A percentile compares a stretch with the other conserved stretches of the same genome.
These are phyloP conservation scores for Ophiocordyceps camponoti-floridani DNA, from an alignment of 2,329 filamentous ascomycete genomes.

Conservation along the genomic window DNA sequence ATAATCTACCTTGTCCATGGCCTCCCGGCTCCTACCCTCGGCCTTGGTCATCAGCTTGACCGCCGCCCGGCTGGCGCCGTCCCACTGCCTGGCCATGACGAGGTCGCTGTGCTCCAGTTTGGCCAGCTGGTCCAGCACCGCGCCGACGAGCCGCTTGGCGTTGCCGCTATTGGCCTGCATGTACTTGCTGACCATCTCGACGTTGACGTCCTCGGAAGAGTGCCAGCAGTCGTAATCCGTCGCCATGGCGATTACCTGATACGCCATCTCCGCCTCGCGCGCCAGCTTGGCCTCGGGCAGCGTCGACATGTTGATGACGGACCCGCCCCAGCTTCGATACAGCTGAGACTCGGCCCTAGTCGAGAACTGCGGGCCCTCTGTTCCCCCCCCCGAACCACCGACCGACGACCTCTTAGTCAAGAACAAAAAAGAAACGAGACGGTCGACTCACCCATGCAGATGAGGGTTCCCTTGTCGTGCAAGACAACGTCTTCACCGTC, in stretches of 20 bases:
- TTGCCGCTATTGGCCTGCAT: conserved; percentile 91
- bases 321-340: conserved; percentile 86
- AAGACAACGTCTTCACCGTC: conserved; percentile 71
- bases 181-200: conserved; percentile 91
- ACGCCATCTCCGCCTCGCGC: conserved; percentile 86
- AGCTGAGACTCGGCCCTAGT: conserved; percentile 90
- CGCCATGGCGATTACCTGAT: conserved; percentile 98
- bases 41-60: conserved; percentile 69
- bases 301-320: conserved; percentile 95
- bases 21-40: conserved; percentile 53
- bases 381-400: background rate
- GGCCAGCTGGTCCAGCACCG: conserved; percentile 71
- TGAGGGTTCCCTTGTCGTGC: conserved; percentile 67
- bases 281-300: conserved; percentile 93
- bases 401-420: background rate
- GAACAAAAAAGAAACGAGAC: background rate
- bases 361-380: conserved; percentile 95
- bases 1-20: conserved; percentile 64
- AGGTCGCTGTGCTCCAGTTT: conserved; percentile 47
- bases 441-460: conserved; percentile 68
- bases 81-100: conserved; percentile 65
- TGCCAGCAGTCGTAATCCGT: conserved; percentile 99
- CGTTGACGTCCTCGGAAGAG: conserved; percentile 64
- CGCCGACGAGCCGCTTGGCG: conserved; percentile 67
- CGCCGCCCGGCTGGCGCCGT: conserved; percentile 58